Evolutionary conservation across 2,329 filamentous ascomycete genomes (phyloP).

Genomic region (Penicillium crustosum): DNA sequence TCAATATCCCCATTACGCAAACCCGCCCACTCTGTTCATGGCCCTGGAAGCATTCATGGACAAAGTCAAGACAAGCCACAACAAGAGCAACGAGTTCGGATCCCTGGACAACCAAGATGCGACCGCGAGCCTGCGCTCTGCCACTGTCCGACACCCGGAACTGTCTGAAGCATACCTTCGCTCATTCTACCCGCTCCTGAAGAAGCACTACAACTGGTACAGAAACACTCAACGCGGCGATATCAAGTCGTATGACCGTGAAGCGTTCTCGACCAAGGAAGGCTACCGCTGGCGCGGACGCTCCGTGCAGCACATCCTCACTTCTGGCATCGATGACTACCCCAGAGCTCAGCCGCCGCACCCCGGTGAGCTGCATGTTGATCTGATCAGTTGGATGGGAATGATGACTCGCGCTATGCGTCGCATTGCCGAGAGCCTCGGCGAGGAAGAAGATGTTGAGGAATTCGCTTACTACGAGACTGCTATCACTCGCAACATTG

Average conservation of each 20-base stretch:
- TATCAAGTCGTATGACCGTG: slow-evolving; percentile 84
- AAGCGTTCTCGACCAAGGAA: slow-evolving; percentile 85
- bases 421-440: slow-evolving; percentile 75
- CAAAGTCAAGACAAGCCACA: slow-evolving; percentile 61
- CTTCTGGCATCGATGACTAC: slow-evolving; percentile 94
- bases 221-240: slow-evolving; percentile 87
- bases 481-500: slow-evolving; percentile 80
- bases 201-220: slow-evolving; percentile 93
- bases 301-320: slow-evolving; percentile 80
- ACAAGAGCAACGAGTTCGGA: slow-evolving; percentile 32
- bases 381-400: slow-evolving; percentile 96
- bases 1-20: slow-evolving; percentile 96
- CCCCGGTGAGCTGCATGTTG: slow-evolving; percentile 91
- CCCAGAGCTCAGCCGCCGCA: slow-evolving; percentile 90
- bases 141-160: slow-evolving; percentile 66
- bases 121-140: slow-evolving; percentile 57
- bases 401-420: slow-evolving; percentile 86
- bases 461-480: slow-evolving; percentile 70
- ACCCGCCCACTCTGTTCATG: slow-evolving; percentile 92
- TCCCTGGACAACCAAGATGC: slow-evolving; percentile 24
- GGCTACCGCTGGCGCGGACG: slow-evolving; percentile 94
- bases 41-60: slow-evolving; percentile 81
- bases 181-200: slow-evolving; percentile 79
- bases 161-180: slow-evolving; percentile 70
- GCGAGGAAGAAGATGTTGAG: slow-evolving; percentile 70